A percentile compares a stretch with the other conserved stretches of the same genome.
Evolutionary conservation across 495 filamentous ascomycete genomes (phyloP).

Genomic region (Daldinia grandis): DNA sequence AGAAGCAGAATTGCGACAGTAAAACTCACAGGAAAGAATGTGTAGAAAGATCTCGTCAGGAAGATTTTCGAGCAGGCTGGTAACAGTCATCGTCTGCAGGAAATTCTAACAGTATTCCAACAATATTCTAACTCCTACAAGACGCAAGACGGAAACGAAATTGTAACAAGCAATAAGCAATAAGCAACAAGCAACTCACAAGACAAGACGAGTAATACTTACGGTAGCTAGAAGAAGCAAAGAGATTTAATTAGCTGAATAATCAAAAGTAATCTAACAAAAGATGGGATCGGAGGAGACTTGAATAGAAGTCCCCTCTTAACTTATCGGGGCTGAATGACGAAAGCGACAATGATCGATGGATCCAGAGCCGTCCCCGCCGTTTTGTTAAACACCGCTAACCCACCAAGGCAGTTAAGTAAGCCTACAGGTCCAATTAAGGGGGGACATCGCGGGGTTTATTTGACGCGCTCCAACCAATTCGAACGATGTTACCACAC

Average conservation of each 20-base stretch:
- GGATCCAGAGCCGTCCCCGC: slow-evolving; percentile 4
- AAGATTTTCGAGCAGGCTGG: slow-evolving; percentile 57
- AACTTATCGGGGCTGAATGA: slow-evolving; percentile 20
- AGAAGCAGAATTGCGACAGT: background rate
- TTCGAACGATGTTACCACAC: slow-evolving; percentile 19
- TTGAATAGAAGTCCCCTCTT: slow-evolving; percentile 8
- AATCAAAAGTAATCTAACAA: slow-evolving; percentile 10
- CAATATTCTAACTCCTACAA: slow-evolving; percentile 2
- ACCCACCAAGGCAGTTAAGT: background rate
- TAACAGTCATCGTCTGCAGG: slow-evolving; percentile 29
- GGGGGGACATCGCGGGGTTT: slow-evolving; percentile 22
- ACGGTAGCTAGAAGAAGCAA: background rate
- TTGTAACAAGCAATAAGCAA: background rate
- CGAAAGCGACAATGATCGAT: slow-evolving; percentile 28
- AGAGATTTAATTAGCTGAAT: background rate
- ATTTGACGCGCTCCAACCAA: background rate
- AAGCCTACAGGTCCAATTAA: background rate
- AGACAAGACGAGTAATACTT: background rate
- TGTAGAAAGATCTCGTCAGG: slow-evolving; percentile 82
- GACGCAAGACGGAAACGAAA: background rate
- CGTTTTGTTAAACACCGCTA: background rate
- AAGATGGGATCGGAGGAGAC: slow-evolving; percentile 11
- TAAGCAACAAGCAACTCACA: slow-evolving; percentile 1
- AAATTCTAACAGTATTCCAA: background rate
- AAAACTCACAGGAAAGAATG: slow-evolving; percentile 73